A percentile compares a stretch with the other conserved stretches of the same genome.
These are phyloP conservation scores for Pisolithus albus DNA, from an alignment of 768 basidiomycete species.

Conservation along the genomic window DNA sequence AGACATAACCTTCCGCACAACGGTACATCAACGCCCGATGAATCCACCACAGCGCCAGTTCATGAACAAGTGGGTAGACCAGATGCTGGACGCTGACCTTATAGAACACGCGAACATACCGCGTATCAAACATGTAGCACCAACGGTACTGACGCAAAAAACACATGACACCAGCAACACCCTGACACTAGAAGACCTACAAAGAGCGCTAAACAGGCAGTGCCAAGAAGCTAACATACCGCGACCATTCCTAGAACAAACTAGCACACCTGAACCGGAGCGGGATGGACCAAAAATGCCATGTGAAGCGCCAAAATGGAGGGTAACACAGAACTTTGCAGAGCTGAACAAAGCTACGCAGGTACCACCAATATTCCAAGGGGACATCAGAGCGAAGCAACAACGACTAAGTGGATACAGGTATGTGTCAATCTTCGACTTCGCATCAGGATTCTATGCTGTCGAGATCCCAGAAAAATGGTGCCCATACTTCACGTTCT, in stretches of 20 bases:
- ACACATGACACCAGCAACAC: conserved; percentile 23
- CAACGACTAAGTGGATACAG: too few relatives aligned
- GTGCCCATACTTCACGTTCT: too few relatives aligned
- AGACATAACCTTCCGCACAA: neutral
- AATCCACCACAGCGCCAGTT: conserved; percentile 1
- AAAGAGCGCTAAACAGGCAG: conserved; percentile 24
- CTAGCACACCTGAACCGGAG: neutral
- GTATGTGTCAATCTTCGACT: too few relatives aligned
- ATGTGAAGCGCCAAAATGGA: neutral
- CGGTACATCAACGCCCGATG: neutral
- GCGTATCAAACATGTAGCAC: neutral
- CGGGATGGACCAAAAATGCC: neutral
- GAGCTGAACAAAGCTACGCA: neutral
- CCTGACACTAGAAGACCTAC: conserved; percentile 28
- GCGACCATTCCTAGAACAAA: neutral
- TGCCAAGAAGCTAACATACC: neutral
- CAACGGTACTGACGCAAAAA: conserved; percentile 33
- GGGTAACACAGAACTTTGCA: neutral
- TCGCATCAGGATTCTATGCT: too few relatives aligned
- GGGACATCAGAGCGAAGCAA: too few relatives aligned
- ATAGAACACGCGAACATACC: neutral
- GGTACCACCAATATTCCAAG: neutral
- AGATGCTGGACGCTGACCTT: neutral
- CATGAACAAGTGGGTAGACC: neutral
- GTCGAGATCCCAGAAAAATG: too few relatives aligned